phyloP scores from a whole-genome alignment of 2,329 filamentous ascomycete genomes.

The Anthostomella pinea region DNA sequence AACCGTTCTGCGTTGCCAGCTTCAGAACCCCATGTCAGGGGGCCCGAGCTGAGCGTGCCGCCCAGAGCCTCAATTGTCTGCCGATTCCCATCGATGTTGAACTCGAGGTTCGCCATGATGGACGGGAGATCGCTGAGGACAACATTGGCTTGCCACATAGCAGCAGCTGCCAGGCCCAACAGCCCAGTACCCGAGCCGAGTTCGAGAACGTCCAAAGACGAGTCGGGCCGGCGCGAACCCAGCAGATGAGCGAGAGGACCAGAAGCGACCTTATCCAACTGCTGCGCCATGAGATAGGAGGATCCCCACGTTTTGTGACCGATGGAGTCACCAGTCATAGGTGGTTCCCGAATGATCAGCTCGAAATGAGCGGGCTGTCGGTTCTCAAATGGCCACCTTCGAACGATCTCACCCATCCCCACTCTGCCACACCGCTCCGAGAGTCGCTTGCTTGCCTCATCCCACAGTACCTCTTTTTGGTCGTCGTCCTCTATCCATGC shows the following conservation, averaged over 20 bases:
- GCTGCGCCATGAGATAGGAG: conserved; percentile 77
- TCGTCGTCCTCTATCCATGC: conserved; percentile 67
- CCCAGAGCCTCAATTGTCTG: conserved; percentile 51
- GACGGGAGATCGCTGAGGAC: conserved; percentile 77
- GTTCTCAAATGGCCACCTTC: conserved; percentile 50
- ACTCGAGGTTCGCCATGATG: conserved; percentile 79
- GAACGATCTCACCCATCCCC: conserved; percentile 57
- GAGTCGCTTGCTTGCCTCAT: conserved; percentile 73
- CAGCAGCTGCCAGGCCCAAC: conserved; percentile 81
- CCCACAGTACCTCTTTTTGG: conserved; percentile 69
- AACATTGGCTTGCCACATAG: conserved; percentile 63
- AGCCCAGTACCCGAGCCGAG: conserved; percentile 88
- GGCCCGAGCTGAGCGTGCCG: conserved; percentile 58
- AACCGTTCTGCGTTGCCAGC: conserved; percentile 45
- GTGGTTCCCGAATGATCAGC: conserved; percentile 78
- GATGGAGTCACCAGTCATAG: conserved; percentile 81
- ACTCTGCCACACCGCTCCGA: conserved; percentile 82
- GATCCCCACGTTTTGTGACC: conserved; percentile 96
- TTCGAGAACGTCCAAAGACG: conserved; percentile 57
- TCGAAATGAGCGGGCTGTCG: conserved; percentile 47
- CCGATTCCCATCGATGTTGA: conserved; percentile 67
- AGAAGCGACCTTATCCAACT: conserved; percentile 53
- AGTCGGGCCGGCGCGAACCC: conserved; percentile 25
- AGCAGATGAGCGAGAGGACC: conserved; percentile 47
- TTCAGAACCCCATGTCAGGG: conserved; percentile 69